Conservation (phyloP, 2,329 filamentous ascomycete genomes). For the Aschersonia sp. region DNA sequence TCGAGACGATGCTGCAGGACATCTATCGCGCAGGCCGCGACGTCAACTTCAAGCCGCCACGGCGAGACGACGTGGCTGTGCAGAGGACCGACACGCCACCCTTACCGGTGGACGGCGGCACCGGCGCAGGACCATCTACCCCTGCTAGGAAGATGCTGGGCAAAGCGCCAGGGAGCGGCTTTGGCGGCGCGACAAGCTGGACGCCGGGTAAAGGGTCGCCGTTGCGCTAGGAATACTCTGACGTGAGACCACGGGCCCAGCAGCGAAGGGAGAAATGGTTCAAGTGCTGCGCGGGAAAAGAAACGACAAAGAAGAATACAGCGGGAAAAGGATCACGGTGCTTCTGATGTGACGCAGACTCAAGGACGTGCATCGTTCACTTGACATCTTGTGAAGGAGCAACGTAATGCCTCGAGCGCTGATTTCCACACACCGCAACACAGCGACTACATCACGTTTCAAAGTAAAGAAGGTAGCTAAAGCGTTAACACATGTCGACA, state of each 20-base stretch:
- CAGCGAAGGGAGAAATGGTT: no score
- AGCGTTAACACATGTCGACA: no score
- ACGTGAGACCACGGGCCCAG: background rate
- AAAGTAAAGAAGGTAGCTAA: no score
- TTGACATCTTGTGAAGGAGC: no score
- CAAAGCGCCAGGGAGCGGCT: constrained; percentile 18
- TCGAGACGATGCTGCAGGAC: constrained; percentile 73
- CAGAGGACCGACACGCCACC: constrained; percentile 41
- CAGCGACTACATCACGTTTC: no score
- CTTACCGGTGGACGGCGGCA: constrained; percentile 18
- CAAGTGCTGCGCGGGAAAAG: no score
- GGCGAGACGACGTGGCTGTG: constrained; percentile 28
- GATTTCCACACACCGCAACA: no score
- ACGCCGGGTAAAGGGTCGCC: constrained; percentile 31
- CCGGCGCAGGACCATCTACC: constrained; percentile 27
- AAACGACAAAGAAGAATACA: no score
- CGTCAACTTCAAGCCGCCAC: constrained; percentile 35
- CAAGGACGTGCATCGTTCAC: no score
- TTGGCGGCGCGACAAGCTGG: constrained; percentile 25
- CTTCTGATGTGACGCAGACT: no score
- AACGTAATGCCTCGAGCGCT: no score
- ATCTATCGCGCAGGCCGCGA: constrained; percentile 50
- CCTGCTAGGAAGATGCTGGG: constrained; percentile 26
- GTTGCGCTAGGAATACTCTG: constrained; percentile 9
- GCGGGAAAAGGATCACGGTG: no score